Evolutionary conservation across 2,329 filamentous ascomycete genomes (phyloP), one percentile per base, ranked within the genome.

Genomic region (Talaromyces sp.): DNA sequence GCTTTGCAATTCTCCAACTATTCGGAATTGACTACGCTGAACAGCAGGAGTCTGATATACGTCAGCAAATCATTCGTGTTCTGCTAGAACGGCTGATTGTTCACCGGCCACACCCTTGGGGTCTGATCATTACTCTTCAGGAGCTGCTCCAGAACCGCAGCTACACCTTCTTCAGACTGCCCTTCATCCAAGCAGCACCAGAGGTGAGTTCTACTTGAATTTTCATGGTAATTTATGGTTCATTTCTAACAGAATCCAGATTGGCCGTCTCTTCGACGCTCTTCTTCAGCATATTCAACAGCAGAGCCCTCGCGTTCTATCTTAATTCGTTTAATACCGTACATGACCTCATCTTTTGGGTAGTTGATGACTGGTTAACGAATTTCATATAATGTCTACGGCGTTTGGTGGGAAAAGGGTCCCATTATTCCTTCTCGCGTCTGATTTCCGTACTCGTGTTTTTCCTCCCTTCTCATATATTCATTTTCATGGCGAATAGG

Each of bases 101-200:
- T 24, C 92, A 92, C 76, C 92, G 93, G 80, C 94, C 94, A 61
- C 94, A 98, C 76, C 94, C 96, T 19, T 98, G 94, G 94, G 96
- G 96, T 13, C 82, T 99, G 50, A 89, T 97, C 75, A 89, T 93
- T 68, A 94, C 93, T 41, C 85, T 96, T 67, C 82, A 95, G 68
- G 95, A 98, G 81, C 85, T 99, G 65, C 84, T 96, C 70, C 96
- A 96, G 83, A 97, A 96, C 75, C 89, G 91, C 62, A 91, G 89
- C 74, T 96, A 94, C 78, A 88, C 88, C 73, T 96, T 99, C 83
- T 98, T 96, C 82, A 91, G 95, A 60, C 84, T 97, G 70, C 91
- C 92, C 31, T 97, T 96, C 73, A 91, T 98, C 79, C 96, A 97
- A 82, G 86, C 89, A 69, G 87, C 90, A 70, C 93, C 93, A 69